Evolutionary conservation across 1,139 yeast species (phyloP), one percentile per base, ranked within the genome.

Genomic region (Yamadazyma trypodendri): DNA sequence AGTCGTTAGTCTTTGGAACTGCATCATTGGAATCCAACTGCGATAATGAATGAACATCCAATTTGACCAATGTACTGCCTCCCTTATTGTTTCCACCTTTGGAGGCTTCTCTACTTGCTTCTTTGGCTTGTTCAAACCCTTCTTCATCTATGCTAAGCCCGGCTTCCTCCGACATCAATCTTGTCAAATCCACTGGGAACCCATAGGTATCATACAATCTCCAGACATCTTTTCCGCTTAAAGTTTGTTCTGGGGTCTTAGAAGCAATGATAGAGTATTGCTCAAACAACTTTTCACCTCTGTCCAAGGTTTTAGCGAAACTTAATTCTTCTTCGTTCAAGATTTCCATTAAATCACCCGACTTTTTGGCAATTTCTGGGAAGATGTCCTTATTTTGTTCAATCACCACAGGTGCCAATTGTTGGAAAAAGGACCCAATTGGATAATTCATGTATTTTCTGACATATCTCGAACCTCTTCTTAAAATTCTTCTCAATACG

Each of bases 121-220:
- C 76, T 57, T 81, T 85, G 32, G 98, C 97, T 54, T 77, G 77
- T 64, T 90, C 97, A 57, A 92, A 92, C 32, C 88, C 97, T 38
- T 71, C 80, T 58, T 88, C 95, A 60, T 92, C 97, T 50, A 92
- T 90, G 53, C 81, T 83, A 52, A 92, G 76, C n/a, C 95, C 95
- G 40, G 94, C 88, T 68, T 92, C 99, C 65, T 90, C 97, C 32
- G 98, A 98, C 98, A 92, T 94, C 59, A 92, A 77, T 60, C 96
- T 81, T 28, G 98, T 94, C 61, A 92, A 79, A 66, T 92, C 99
- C 38, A 89, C 97, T 30, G 99, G 99, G 85, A 92, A 92, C 40
- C 99, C 99, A 58, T 90, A 92, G n/a, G 99, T 94, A 56, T 92
- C 99, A 54, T 94, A 94, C 55, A 92, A 74, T 67, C 99, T 81